phyloP scores from a whole-genome alignment of 768 basidiomycete genomes.

The Mycena indigotica region DNA sequence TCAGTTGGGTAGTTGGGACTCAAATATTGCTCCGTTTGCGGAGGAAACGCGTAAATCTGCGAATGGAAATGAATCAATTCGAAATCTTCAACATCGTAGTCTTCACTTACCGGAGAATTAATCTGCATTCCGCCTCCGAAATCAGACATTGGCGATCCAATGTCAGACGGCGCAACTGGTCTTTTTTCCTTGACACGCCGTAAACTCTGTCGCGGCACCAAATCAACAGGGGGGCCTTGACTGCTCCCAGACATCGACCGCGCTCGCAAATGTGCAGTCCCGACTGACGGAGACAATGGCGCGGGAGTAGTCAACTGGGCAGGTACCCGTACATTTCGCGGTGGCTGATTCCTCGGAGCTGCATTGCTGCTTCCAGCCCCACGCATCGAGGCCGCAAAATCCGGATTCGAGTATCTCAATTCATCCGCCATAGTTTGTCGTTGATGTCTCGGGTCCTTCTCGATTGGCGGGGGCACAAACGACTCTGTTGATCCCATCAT shows the following conservation, averaged over 20 bases:
- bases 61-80: background rate
- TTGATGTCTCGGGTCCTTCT: conserved; percentile 13
- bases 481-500: conserved; percentile 4
- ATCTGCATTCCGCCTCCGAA: background rate
- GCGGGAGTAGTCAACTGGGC: no score
- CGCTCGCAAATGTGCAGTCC: background rate
- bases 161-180: conserved; percentile 17
- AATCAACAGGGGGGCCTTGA: conserved; percentile 10
- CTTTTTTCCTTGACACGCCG: conserved; percentile 13
- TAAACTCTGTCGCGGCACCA: conserved; percentile 10
- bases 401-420: conserved; percentile 37
- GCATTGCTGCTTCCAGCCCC: no score
- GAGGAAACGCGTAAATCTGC: background rate
- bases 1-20: conserved; percentile 14
- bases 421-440: conserved; percentile 31
- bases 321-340: no score
- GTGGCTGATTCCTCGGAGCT: no score
- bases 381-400: conserved; percentile 34
- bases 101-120: no score
- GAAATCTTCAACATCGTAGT: no score
- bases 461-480: conserved; percentile 7
- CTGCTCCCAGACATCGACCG: conserved; percentile 17
- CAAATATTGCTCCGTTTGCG: conserved; percentile 11
- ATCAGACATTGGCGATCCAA: conserved; percentile 10
- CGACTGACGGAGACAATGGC: no score